Evolutionary conservation across 768 basidiomycete genomes (phyloP).

Genomic region (Lactarius psammicola): DNA sequence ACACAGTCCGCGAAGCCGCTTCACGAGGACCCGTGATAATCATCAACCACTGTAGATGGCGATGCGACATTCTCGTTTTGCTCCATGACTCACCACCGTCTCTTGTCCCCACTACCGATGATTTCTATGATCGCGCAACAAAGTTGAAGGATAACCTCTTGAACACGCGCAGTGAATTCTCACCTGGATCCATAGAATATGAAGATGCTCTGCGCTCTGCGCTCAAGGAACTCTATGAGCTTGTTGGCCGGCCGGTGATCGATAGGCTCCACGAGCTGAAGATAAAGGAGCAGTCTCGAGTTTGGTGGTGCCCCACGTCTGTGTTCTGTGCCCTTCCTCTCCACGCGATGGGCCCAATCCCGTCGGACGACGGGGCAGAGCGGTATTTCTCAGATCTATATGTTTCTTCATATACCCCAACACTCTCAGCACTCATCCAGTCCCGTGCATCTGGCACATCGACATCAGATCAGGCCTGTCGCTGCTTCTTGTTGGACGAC

Average conservation of each 20-base stretch:
- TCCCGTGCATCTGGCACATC: neutral
- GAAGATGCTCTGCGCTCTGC: neutral
- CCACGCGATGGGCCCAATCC: constrained; percentile 16
- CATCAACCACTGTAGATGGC: constrained; percentile 3
- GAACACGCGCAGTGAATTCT: neutral
- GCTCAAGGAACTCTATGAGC: neutral
- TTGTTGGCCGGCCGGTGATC: constrained; percentile 4
- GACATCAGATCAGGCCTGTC: neutral
- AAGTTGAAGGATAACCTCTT: neutral
- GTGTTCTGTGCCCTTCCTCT: constrained; percentile 12
- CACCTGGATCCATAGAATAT: neutral
- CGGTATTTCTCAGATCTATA: neutral
- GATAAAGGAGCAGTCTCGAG: neutral
- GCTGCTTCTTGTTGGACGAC: neutral
- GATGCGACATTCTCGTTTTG: constrained; percentile 13
- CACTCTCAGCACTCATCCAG: constrained; percentile 12
- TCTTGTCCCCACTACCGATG: neutral
- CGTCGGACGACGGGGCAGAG: neutral
- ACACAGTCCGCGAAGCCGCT: neutral
- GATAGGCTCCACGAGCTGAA: neutral
- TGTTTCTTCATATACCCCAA: neutral
- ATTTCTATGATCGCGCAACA: neutral
- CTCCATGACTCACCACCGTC: neutral
- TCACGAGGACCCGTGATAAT: constrained; percentile 13
- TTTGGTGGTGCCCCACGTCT: neutral